Percentiles rank a stretch among this genome's conserved stretches.
Evolutionary conservation across 2,329 filamentous ascomycete genomes (phyloP).

Genomic region (Trichoderma pleuroti): DNA sequence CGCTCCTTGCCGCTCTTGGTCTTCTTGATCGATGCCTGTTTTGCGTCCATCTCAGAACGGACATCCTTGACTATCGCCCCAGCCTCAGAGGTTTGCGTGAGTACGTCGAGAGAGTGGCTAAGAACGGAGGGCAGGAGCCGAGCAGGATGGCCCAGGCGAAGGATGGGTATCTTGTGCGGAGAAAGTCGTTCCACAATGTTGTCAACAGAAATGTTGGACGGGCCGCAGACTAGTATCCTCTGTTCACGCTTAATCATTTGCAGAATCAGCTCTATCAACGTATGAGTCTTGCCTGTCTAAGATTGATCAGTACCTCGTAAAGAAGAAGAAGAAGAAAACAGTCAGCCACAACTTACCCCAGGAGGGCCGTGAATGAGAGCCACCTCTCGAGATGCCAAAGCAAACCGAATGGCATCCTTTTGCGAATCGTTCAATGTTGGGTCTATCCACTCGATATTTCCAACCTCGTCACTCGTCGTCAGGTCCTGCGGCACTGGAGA

Average conservation of each 20-base stretch:
- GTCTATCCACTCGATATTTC: conserved; percentile 58
- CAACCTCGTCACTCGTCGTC: conserved; percentile 40
- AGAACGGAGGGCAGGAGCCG: conserved; percentile 84
- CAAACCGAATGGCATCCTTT: conserved; percentile 72
- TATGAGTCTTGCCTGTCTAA: conserved; percentile 92
- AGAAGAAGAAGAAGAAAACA: not conserved
- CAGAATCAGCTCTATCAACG: conserved; percentile 90
- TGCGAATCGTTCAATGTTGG: conserved; percentile 62
- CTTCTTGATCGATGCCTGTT: conserved; percentile 85
- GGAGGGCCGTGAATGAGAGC: conserved; percentile 93
- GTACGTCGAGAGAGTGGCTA: conserved; percentile 83
- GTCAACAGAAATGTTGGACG: conserved; percentile 95
- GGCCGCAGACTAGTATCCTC: conserved; percentile 87
- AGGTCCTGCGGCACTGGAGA: conserved; percentile 45
- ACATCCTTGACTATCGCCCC: conserved; percentile 87
- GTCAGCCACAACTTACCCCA: conserved; percentile 50
- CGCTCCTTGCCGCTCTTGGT: conserved; percentile 77
- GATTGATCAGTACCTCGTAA: conserved; percentile 1
- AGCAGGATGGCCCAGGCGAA: conserved; percentile 89
- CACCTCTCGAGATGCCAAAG: conserved; percentile 74
- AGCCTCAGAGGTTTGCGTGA: conserved; percentile 87
- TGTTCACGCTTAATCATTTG: conserved; percentile 73
- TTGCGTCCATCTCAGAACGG: conserved; percentile 85
- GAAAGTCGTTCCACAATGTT: conserved; percentile 94
- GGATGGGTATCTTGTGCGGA: conserved; percentile 77